Evolutionary conservation across 768 basidiomycete genomes (phyloP).

Genomic region (Megacollybia marginata): DNA sequence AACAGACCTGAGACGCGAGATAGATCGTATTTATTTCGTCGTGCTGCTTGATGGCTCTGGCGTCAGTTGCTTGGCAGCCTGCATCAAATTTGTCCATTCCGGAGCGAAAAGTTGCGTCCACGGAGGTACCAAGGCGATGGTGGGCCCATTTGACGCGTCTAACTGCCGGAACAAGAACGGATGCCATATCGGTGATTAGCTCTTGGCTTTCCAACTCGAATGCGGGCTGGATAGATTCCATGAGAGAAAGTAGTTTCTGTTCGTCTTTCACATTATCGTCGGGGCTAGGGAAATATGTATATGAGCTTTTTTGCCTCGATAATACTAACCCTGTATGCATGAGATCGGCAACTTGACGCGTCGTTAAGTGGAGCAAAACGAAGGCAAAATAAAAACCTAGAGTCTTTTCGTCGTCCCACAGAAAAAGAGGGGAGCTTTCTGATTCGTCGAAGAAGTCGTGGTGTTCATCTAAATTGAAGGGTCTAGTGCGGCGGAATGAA

Average conservation of each 20-base stretch:
- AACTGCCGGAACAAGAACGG: conserved; percentile 36
- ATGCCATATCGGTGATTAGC: conserved; percentile 32
- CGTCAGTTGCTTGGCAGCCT: conserved; percentile 47
- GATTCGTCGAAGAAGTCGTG: conserved; percentile 17
- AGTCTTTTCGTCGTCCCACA: conserved; percentile 48
- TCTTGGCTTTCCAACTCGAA: conserved; percentile 31
- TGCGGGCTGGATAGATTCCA: conserved; percentile 33
- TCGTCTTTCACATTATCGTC: conserved; percentile 18
- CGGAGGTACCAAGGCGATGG: conserved; percentile 26
- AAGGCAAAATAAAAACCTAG: conserved; percentile 11
- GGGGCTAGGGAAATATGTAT: background rate
- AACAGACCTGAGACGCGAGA: conserved; percentile 35
- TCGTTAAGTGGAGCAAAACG: no score
- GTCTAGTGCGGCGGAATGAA: background rate
- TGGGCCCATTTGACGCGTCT: conserved; percentile 39
- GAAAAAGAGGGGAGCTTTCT: conserved; percentile 21
- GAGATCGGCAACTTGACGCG: conserved; percentile 29
- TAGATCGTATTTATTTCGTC: conserved; percentile 32
- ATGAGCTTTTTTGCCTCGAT: background rate
- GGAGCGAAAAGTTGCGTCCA: conserved; percentile 28
- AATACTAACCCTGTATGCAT: conserved; percentile 33
- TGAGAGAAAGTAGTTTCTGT: conserved; percentile 26
- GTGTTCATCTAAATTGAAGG: background rate
- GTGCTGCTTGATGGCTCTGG: conserved; percentile 33
- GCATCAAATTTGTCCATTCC: conserved; percentile 49